Evolutionary conservation across 768 basidiomycete genomes (phyloP).

Genomic region (Tylopilus sp.): DNA sequence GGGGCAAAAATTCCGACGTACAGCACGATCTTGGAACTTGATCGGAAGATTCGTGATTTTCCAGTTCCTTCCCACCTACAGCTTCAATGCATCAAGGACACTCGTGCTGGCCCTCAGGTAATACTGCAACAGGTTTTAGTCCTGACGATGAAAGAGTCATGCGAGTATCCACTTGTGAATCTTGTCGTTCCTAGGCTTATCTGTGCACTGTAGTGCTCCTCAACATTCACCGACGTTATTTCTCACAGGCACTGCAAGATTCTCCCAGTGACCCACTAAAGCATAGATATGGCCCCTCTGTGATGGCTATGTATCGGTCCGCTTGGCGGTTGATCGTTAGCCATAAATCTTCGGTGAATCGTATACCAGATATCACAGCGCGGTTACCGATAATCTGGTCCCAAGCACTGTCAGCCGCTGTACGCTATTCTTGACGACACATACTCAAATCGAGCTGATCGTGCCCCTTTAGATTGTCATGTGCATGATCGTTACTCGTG

Average conservation of each 20-base stretch:
- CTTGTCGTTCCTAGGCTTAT: neutral
- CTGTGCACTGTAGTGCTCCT: constrained; percentile 44
- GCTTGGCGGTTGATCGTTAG: constrained; percentile 62
- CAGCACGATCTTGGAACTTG: constrained; percentile 50
- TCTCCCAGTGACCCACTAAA: constrained; percentile 51
- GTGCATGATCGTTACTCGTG: constrained; percentile 51
- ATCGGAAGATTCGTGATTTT: constrained; percentile 60
- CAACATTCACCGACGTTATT: constrained; percentile 65
- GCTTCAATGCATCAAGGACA: constrained; percentile 26
- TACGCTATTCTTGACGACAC: constrained; percentile 31
- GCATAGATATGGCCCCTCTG: constrained; percentile 65
- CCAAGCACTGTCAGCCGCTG: constrained; percentile 59
- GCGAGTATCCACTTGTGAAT: constrained; percentile 29
- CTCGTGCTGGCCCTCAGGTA: constrained; percentile 15
- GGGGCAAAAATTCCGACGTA: constrained; percentile 53
- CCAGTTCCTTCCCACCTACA: constrained; percentile 47
- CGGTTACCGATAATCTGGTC: constrained; percentile 62
- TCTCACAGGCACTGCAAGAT: constrained; percentile 64
- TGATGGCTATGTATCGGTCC: constrained; percentile 68
- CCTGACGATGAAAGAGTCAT: constrained; percentile 47
- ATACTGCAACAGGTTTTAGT: constrained; percentile 43
- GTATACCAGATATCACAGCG: constrained; percentile 39
- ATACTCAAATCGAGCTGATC: neutral
- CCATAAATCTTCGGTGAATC: constrained; percentile 41
- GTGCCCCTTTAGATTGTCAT: constrained; percentile 47